Evolutionary conservation across 2,329 filamentous ascomycete genomes (phyloP), one percentile per base, ranked within the genome.

Genomic region (Chaetomiaceae sp.): DNA sequence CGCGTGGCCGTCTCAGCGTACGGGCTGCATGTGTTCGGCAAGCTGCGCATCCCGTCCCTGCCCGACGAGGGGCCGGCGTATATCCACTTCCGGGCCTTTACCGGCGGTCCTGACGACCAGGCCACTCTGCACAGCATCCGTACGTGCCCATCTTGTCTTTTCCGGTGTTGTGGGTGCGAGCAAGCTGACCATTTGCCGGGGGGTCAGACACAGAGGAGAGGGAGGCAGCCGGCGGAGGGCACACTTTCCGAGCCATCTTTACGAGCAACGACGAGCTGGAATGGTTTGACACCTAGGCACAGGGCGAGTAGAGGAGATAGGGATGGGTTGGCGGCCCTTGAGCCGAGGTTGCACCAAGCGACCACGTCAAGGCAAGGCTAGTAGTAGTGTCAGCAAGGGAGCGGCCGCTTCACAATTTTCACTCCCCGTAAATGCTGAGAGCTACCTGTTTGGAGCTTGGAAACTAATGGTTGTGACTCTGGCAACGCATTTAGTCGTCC

Each of bases 261-360:
- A 65, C 60, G 7, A 65, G 67, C 52, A 58, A 69, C n/a, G 73
- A 75, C 53, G 52, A 61, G 4, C 59, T 75, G 36, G 69, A 76
- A 58, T 79, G 75, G 75, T 79, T 79, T 55, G 73, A 78, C 51
- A 71, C 69, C 15, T 73, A 56, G 20, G 20, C 9, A 24, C 6
- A 9, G 5, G 22, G 6, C 9, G 22, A 24, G 22, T 24, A 9
- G 22, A n/a, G n/a, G n/a, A n/a, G n/a, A n/a, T n/a, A n/a, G n/a
- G n/a, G n/a, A n/a, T n/a, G n/a, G n/a, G n/a, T n/a, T n/a, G n/a
- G n/a, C n/a, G n/a, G n/a, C n/a, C n/a, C n/a, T n/a, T n/a, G n/a
- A n/a, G n/a, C n/a, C n/a, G n/a, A n/a, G n/a, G n/a, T n/a, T n/a
- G n/a, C n/a, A n/a, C n/a, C n/a, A n/a, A n/a, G n/a, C n/a, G n/a